Conservation (phyloP, 306 rosid species). For the Vicia villosa region DNA sequence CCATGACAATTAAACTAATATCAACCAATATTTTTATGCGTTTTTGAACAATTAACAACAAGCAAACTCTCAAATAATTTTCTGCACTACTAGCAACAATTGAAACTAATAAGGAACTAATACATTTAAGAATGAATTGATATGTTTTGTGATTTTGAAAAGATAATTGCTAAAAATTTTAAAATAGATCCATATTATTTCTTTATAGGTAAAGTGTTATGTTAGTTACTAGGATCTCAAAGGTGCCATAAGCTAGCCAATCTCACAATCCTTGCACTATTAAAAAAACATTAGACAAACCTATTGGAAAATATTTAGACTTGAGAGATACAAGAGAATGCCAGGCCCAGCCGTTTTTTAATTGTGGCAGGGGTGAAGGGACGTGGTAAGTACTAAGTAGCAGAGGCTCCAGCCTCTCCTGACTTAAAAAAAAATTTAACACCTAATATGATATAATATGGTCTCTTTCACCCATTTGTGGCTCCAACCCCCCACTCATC, state of each 20-base stretch:
- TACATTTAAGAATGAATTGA: too few relatives aligned
- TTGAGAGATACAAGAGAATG: slow-evolving; percentile 7
- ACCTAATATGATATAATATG: background rate
- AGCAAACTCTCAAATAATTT: too few relatives aligned
- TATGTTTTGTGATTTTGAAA: too few relatives aligned
- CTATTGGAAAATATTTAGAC: background rate
- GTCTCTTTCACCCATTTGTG: background rate
- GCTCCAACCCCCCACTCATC: background rate
- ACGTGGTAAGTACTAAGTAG: background rate
- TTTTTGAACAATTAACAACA: too few relatives aligned
- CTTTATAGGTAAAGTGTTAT: too few relatives aligned
- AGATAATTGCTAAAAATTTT: too few relatives aligned
- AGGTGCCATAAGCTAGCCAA: background rate
- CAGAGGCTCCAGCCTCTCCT: background rate
- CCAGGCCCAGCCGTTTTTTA: background rate
- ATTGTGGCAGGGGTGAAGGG: background rate
- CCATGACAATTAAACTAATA: too few relatives aligned
- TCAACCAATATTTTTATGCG: too few relatives aligned
- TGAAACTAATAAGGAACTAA: too few relatives aligned
- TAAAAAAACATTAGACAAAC: background rate
- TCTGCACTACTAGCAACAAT: too few relatives aligned
- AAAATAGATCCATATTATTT: too few relatives aligned
- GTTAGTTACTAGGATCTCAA: background rate
- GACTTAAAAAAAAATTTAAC: background rate
- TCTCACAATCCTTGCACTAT: background rate